Conservation (phyloP, 768 basidiomycete species). For the Neoboletus subvelutipes region DNA sequence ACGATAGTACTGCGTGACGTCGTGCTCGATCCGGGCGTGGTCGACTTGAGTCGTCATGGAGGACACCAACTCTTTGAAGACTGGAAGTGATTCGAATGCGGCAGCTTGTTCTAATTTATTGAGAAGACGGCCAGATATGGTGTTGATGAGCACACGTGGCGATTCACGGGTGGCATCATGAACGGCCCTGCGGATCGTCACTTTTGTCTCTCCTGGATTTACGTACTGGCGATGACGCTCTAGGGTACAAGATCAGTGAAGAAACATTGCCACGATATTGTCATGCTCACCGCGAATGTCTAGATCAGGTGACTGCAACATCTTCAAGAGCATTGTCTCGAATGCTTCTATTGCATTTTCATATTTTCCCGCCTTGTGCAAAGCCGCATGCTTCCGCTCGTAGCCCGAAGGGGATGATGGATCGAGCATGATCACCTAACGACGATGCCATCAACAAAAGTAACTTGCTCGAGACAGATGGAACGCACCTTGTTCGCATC, state of each 20-base stretch:
- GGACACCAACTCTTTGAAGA: constrained; percentile 8
- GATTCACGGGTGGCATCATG: not conserved
- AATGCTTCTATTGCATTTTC: not conserved
- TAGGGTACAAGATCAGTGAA: too few species aligned
- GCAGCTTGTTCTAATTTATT: not conserved
- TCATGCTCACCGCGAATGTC: not conserved
- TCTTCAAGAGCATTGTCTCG: not conserved
- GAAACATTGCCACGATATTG: too few species aligned
- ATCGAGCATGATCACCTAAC: not conserved
- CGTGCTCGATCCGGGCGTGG: too few species aligned
- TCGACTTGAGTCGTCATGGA: not conserved
- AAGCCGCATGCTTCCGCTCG: not conserved
- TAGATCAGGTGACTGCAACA: too few species aligned
- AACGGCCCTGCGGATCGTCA: not conserved
- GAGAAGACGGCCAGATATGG: too few species aligned
- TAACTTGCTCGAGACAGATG: too few species aligned
- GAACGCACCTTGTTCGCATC: not conserved
- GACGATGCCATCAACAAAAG: not conserved
- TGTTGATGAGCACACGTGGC: too few species aligned
- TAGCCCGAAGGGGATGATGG: not conserved
- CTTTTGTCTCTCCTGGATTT: not conserved
- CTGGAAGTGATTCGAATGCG: constrained; percentile 1
- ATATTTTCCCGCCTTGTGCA: too few species aligned
- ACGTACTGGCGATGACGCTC: not conserved
- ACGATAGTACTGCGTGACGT: too few species aligned